These are phyloP conservation scores for Calycina herbarum DNA, from an alignment of 2,329 filamentous ascomycete species.

Conservation along the genomic window DNA sequence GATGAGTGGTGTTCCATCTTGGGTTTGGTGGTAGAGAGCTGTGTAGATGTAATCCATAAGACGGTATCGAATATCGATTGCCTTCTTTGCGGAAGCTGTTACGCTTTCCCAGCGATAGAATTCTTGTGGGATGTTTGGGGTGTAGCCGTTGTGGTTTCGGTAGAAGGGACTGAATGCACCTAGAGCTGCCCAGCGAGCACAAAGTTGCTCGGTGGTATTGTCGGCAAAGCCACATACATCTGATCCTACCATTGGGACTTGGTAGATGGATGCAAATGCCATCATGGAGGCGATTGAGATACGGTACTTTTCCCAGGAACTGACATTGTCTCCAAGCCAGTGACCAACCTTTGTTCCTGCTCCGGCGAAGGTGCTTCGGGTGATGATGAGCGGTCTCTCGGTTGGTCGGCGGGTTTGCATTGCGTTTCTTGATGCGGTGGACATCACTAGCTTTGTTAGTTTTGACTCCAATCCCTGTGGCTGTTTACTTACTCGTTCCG, in stretches of 20 bases:
- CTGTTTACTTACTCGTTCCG: slow-evolving; percentile 53
- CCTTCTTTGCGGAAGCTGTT: slow-evolving; percentile 62
- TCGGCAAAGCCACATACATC: slow-evolving; percentile 78
- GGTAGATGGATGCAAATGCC: slow-evolving; percentile 63
- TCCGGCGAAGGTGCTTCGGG: slow-evolving; percentile 73
- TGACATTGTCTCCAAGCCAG: slow-evolving; percentile 61
- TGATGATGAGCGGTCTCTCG: slow-evolving; percentile 70
- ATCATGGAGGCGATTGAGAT: slow-evolving; percentile 59
- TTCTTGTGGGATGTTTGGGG: slow-evolving; percentile 59
- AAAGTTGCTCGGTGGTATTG: slow-evolving; percentile 67
- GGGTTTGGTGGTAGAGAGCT: slow-evolving; percentile 58
- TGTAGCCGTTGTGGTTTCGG: slow-evolving; percentile 66
- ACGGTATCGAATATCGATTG: slow-evolving; percentile 71
- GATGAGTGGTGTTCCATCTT: slow-evolving; percentile 63
- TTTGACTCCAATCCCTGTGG: slow-evolving; percentile 10
- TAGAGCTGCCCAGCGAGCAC: slow-evolving; percentile 72
- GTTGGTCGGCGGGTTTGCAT: slow-evolving; percentile 66
- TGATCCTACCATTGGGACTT: slow-evolving; percentile 66
- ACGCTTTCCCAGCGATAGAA: slow-evolving; percentile 70
- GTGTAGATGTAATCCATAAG: slow-evolving; percentile 83
- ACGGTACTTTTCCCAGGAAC: slow-evolving; percentile 59
- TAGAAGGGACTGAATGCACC: slow-evolving; percentile 76
- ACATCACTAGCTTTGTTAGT: slow-evolving; percentile 58
- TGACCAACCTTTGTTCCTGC: slow-evolving; percentile 64
- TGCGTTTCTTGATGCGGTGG: slow-evolving; percentile 59